Evolutionary conservation across 192 early-diverging fungal genomes (phyloP).

Genomic region (Neocallimastix lanati): DNA sequence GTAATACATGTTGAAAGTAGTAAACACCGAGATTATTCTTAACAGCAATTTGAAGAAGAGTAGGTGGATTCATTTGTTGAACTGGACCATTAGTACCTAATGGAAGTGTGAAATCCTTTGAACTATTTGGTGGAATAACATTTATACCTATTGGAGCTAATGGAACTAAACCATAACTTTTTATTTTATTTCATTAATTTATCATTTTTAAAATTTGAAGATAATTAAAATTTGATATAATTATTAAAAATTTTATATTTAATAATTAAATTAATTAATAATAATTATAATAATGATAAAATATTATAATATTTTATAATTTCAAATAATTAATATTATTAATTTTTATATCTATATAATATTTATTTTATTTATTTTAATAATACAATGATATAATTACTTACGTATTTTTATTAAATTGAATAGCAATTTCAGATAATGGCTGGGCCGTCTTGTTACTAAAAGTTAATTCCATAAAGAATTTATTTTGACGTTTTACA

Average conservation of each 20-base stretch:
- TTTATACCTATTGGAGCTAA: slow-evolving; percentile 17
- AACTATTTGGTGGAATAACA: slow-evolving; percentile 16
- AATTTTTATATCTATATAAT: too few species aligned
- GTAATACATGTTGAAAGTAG: too few species aligned
- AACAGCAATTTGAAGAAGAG: slow-evolving; percentile 52
- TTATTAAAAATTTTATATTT: too few species aligned
- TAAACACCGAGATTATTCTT: slow-evolving; percentile 44
- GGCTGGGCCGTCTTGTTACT: slow-evolving; percentile 25
- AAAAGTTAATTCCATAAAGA: slow-evolving; percentile 46
- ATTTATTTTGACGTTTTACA: slow-evolving; percentile 28
- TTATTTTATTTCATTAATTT: background rate
- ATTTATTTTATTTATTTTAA: too few species aligned
- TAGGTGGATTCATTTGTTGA: slow-evolving; percentile 5
- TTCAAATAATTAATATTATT: too few species aligned
- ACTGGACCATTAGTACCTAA: slow-evolving; percentile 26
- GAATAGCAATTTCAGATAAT: slow-evolving; percentile 47
- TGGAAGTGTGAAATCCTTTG: slow-evolving; percentile 20
- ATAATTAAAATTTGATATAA: too few species aligned
- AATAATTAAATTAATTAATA: too few species aligned
- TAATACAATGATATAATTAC: background rate
- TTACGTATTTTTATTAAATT: slow-evolving; percentile 60
- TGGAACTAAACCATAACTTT: slow-evolving; percentile 38
- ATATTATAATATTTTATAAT: too few species aligned
- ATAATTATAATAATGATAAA: too few species aligned
- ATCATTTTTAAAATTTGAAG: too few species aligned